Evolutionary conservation across 1,139 yeast species (phyloP).

Genomic region (Saccharomyces hybrid): DNA sequence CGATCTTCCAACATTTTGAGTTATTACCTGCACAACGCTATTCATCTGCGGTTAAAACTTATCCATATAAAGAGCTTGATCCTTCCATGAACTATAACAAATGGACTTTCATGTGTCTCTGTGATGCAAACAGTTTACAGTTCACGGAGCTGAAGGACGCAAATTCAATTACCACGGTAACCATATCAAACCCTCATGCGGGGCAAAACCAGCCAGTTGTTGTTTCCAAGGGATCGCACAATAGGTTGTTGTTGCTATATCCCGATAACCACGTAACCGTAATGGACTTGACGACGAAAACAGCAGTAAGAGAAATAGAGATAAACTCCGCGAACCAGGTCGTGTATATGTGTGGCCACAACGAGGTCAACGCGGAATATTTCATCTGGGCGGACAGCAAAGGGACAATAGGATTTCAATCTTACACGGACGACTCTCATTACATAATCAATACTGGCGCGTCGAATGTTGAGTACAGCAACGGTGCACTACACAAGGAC

Average conservation of each 20-base stretch:
- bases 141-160: neutral
- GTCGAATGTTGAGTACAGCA: neutral
- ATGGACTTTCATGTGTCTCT: neutral
- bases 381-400: conserved; percentile 6
- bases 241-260: neutral
- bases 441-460: neutral
- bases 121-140: neutral
- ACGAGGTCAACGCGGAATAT: conserved; percentile 1
- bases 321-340: neutral
- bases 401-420: conserved; percentile 7
- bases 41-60: neutral
- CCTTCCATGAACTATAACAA: neutral
- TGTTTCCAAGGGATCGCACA: neutral
- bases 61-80: neutral
- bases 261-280: neutral
- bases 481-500: conserved; percentile 23
- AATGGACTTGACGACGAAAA: neutral
- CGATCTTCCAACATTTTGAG: neutral
- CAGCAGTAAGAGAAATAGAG: conserved; percentile 5
- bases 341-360: conserved; percentile 3
- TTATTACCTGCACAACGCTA: neutral
- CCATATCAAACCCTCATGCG: neutral
- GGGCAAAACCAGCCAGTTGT: neutral
- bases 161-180: neutral
- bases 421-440: neutral